Percentiles rank a stretch among this genome's conserved stretches.
Conservation (phyloP, 2,329 filamentous ascomycete genomes). For the Volutella citrinella region DNA sequence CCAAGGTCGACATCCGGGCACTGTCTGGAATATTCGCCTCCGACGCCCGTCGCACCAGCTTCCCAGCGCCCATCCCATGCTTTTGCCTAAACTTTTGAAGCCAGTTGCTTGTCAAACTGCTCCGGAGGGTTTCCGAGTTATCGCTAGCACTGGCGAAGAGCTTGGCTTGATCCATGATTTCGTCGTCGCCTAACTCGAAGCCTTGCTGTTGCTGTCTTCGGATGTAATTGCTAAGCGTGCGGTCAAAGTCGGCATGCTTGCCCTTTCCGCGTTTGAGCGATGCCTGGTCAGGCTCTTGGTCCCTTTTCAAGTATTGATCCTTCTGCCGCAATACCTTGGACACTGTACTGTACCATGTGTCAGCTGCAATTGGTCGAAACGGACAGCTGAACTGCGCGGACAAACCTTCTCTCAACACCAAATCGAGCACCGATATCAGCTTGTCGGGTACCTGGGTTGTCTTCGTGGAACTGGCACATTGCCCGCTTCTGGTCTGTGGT, state of each 20-base stretch:
- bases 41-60: slow-evolving; percentile 54
- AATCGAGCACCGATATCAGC: slow-evolving; percentile 95
- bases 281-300: slow-evolving; percentile 63
- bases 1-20: slow-evolving; percentile 52
- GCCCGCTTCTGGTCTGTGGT: slow-evolving; percentile 85
- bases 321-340: slow-evolving; percentile 94
- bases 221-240: slow-evolving; percentile 83
- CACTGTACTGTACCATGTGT: slow-evolving; percentile 70
- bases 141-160: slow-evolving; percentile 73
- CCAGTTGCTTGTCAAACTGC: slow-evolving; percentile 73
- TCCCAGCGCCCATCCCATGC: slow-evolving; percentile 56
- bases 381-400: slow-evolving; percentile 10
- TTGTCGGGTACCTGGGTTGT: slow-evolving; percentile 88
- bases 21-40: slow-evolving; percentile 71
- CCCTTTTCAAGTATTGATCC: slow-evolving; percentile 87
- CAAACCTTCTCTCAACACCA: slow-evolving; percentile 94
- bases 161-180: slow-evolving; percentile 79
- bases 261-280: slow-evolving; percentile 80
- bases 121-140: slow-evolving; percentile 67
- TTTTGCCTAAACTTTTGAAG: slow-evolving; percentile 95
- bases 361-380: too few relatives aligned
- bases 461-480: slow-evolving; percentile 93
- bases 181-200: slow-evolving; percentile 69
- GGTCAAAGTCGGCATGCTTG: slow-evolving; percentile 86
- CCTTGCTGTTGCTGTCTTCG: slow-evolving; percentile 78